phyloP scores from a whole-genome alignment of 495 filamentous ascomycete genomes.

The Darksidea phi region DNA sequence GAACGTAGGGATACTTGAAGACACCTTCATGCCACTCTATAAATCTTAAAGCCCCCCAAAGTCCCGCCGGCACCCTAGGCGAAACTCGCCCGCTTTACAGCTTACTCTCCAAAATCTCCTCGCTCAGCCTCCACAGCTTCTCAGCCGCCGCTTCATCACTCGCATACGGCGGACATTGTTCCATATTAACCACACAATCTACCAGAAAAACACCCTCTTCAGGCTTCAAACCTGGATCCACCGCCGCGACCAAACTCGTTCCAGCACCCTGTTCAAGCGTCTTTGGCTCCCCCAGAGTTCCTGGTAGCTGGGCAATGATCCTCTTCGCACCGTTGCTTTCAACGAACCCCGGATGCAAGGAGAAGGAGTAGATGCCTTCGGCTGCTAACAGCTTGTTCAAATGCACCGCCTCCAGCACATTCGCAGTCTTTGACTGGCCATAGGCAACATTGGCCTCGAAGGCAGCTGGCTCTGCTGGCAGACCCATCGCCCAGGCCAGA shows the following conservation, averaged over 20 bases:
- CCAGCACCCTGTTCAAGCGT: slow-evolving; percentile 11
- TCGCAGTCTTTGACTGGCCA: slow-evolving; percentile 18
- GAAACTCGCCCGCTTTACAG: not conserved
- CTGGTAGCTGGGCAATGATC: not conserved
- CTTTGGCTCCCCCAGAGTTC: not conserved
- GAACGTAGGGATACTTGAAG: too few species aligned
- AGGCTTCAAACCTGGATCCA: slow-evolving; percentile 14
- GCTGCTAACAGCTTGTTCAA: not conserved
- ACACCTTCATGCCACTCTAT: too few species aligned
- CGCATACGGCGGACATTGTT: not conserved
- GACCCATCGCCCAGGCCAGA: not conserved
- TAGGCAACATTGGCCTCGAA: slow-evolving; percentile 8
- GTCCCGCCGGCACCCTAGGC: too few species aligned
- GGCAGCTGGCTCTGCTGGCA: not conserved
- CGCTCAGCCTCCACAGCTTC: slow-evolving; percentile 6
- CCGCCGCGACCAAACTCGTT: slow-evolving; percentile 5
- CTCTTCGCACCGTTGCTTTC: not conserved
- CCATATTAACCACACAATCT: slow-evolving; percentile 10
- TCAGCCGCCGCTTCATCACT: slow-evolving; percentile 3
- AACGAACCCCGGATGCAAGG: slow-evolving; percentile 13
- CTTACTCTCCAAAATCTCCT: slow-evolving; percentile 6
- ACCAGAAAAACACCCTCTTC: not conserved
- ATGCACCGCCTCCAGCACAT: slow-evolving; percentile 2
- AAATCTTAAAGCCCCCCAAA: too few species aligned
- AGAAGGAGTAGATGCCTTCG: slow-evolving; percentile 8